Conservation (phyloP, 148 eudicot species). For the Silene uniflora region DNA sequence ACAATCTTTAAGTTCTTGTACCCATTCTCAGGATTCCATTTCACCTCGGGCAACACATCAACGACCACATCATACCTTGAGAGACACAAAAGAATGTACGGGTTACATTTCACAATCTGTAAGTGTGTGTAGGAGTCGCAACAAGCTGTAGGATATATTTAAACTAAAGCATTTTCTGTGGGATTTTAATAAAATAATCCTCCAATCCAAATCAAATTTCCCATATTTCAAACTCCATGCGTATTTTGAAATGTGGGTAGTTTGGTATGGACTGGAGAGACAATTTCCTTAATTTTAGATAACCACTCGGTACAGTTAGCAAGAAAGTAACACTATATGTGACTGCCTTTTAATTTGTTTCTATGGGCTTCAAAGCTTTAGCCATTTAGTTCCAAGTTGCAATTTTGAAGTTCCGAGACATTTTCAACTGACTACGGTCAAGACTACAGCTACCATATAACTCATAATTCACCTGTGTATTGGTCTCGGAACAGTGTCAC, state of each 20-base stretch:
- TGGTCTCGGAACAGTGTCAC: conserved; percentile 1
- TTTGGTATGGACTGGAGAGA: too few relatives aligned
- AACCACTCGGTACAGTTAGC: neutral
- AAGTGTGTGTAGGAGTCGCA: neutral
- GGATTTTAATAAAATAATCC: neutral
- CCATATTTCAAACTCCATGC: too few relatives aligned
- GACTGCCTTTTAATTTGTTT: neutral
- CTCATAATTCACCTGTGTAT: neutral
- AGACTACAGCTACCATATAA: neutral
- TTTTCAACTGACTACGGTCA: neutral
- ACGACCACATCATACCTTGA: conserved; percentile 80
- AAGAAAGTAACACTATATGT: neutral
- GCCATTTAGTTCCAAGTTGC: neutral
- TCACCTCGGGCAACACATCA: conserved; percentile 82
- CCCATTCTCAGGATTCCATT: conserved; percentile 79
- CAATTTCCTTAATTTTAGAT: neutral
- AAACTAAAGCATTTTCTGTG: neutral
- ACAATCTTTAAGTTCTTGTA: conserved; percentile 79
- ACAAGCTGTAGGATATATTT: neutral
- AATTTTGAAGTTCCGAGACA: neutral
- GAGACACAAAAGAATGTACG: conserved; percentile 9
- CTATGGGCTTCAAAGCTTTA: neutral
- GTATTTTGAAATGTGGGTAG: too few relatives aligned
- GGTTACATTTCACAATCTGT: neutral
- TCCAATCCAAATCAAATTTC: too few relatives aligned